These are phyloP conservation scores for Mycena metata DNA, from an alignment of 768 basidiomycete species.

Conservation along the genomic window DNA sequence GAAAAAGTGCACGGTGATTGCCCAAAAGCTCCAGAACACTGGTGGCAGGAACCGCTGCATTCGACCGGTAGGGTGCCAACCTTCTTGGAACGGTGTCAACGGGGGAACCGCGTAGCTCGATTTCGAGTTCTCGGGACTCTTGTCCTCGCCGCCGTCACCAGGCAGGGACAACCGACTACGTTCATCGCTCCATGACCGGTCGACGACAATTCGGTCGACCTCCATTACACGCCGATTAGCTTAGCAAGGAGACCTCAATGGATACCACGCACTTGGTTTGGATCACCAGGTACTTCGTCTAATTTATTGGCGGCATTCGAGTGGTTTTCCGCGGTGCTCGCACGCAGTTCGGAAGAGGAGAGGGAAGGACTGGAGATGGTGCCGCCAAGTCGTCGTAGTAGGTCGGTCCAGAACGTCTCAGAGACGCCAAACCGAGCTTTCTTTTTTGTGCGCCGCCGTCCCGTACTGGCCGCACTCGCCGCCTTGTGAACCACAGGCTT, in stretches of 20 bases:
- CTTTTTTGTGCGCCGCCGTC: constrained; percentile 49
- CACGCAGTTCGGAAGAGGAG: constrained; percentile 35
- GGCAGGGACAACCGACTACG: constrained; percentile 16
- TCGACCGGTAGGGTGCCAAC: constrained; percentile 28
- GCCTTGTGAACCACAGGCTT: constrained; percentile 56
- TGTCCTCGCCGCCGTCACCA: constrained; percentile 40
- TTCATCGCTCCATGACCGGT: constrained; percentile 76
- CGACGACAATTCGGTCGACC: constrained; percentile 83
- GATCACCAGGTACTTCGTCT: constrained; percentile 24
- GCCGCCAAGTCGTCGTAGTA: constrained; percentile 69
- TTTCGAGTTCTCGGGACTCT: constrained; percentile 39
- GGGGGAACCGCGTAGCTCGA: constrained; percentile 49
- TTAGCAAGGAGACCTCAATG: constrained; percentile 1
- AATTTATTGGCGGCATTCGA: background rate
- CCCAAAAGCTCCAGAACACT: constrained; percentile 47
- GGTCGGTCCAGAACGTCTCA: constrained; percentile 61
- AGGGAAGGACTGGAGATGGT: constrained; percentile 66
- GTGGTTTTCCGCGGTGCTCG: constrained; percentile 9
- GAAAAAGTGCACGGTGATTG: constrained; percentile 69
- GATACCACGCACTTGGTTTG: constrained; percentile 30
- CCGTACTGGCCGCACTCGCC: constrained; percentile 34
- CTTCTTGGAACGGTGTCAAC: constrained; percentile 28
- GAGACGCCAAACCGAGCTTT: constrained; percentile 56
- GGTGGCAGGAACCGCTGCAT: constrained; percentile 46
- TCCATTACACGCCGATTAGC: constrained; percentile 28